Conservation (phyloP, 306 rosid genomes). For the Argentina anserina region DNA sequence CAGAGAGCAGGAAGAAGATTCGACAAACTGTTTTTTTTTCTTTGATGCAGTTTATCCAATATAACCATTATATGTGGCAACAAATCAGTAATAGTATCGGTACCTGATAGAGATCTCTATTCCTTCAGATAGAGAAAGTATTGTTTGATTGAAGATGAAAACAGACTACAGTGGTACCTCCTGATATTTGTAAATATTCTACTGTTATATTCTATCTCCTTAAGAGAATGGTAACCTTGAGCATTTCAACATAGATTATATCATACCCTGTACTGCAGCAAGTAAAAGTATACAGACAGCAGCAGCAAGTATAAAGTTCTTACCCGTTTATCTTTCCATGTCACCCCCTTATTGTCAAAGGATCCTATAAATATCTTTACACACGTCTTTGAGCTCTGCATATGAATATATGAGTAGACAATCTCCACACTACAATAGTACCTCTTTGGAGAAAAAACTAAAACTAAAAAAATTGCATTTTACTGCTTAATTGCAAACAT, state of each 20-base stretch:
- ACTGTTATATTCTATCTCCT: no score
- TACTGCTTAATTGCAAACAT: background rate
- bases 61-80: background rate
- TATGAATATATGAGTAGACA: background rate
- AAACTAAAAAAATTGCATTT: background rate
- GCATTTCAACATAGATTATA: no score
- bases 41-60: background rate
- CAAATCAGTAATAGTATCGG: background rate
- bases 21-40: no score
- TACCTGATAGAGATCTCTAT: background rate
- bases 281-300: slow-evolving; percentile 16
- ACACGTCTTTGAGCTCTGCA: slow-evolving; percentile 10
- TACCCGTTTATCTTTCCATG: slow-evolving; percentile 83
- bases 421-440: background rate
- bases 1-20: background rate
- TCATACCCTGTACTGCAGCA: no score
- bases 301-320: slow-evolving; percentile 9
- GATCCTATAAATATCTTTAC: slow-evolving; percentile 45
- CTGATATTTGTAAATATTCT: background rate
- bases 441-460: background rate
- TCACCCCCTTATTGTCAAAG: slow-evolving; percentile 63
- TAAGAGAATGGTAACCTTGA: background rate
- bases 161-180: background rate
- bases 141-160: background rate
- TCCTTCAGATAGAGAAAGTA: background rate